A percentile compares a stretch with the other conserved stretches of the same genome.
These are phyloP conservation scores for Austroboletus festivus DNA, from an alignment of 768 basidiomycete species.

Conservation along the genomic window DNA sequence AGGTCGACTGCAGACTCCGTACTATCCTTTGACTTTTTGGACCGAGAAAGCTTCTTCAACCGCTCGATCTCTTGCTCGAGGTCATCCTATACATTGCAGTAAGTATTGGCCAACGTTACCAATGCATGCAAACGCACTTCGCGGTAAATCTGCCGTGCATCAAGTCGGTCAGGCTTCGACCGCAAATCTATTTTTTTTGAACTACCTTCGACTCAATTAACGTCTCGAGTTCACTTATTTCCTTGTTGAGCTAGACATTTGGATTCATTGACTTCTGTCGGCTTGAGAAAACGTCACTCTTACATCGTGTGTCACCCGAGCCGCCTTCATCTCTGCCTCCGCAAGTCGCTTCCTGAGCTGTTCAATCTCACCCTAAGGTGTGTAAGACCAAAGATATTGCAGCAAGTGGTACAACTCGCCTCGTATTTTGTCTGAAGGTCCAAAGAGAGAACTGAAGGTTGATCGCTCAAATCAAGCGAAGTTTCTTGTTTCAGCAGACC, in stretches of 20 bases:
- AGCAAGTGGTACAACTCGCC: slow-evolving; percentile 32
- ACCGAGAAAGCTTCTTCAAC: slow-evolving; percentile 60
- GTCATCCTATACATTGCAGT: slow-evolving; percentile 56
- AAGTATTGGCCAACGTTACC: slow-evolving; percentile 3
- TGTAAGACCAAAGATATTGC: not conserved
- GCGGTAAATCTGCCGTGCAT: slow-evolving; percentile 64
- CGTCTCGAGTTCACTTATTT: slow-evolving; percentile 88
- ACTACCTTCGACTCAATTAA: slow-evolving; percentile 90
- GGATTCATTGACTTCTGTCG: not conserved
- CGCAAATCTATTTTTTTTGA: not conserved
- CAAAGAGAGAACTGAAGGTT: slow-evolving; percentile 10
- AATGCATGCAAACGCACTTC: slow-evolving; percentile 46
- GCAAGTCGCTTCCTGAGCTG: slow-evolving; percentile 65
- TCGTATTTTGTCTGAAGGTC: slow-evolving; percentile 52
- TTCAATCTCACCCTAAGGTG: slow-evolving; percentile 57
- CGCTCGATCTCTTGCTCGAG: slow-evolving; percentile 82
- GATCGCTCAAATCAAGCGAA: slow-evolving; percentile 25
- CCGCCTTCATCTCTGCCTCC: slow-evolving; percentile 74
- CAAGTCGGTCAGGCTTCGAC: slow-evolving; percentile 5
- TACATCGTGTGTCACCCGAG: slow-evolving; percentile 66
- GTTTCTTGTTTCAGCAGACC: slow-evolving; percentile 52
- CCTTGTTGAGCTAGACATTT: slow-evolving; percentile 70
- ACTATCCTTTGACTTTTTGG: slow-evolving; percentile 54
- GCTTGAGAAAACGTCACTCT: slow-evolving; percentile 20
- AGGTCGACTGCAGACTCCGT: slow-evolving; percentile 36